Conservation (phyloP, 1,139 yeast species). For the Lodderomyces parapsilosis region DNA sequence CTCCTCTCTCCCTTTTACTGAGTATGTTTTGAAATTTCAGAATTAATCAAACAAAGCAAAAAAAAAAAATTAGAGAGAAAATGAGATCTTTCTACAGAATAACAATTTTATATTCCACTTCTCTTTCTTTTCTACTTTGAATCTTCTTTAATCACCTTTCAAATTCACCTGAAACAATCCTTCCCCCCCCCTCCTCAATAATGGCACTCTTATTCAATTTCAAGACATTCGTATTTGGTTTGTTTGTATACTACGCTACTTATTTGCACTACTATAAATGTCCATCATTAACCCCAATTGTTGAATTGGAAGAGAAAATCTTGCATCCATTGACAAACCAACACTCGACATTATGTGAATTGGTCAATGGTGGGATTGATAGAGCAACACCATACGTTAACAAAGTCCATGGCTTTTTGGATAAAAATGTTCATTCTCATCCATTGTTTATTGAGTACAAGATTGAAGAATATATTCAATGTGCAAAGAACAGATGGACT, state of each 20-base stretch:
- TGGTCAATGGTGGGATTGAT: slow-evolving; percentile 29
- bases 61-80: background rate
- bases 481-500: slow-evolving; percentile 18
- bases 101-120: no score
- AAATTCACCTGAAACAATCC: background rate
- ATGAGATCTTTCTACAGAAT: no score
- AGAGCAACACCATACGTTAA: slow-evolving; percentile 33
- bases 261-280: slow-evolving; percentile 46
- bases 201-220: slow-evolving; percentile 3
- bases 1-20: no score
- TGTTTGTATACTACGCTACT: slow-evolving; percentile 33
- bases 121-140: background rate
- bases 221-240: slow-evolving; percentile 7
- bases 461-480: slow-evolving; percentile 28
- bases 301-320: slow-evolving; percentile 27
- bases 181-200: no score
- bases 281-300: slow-evolving; percentile 31
- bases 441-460: slow-evolving; percentile 34
- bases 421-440: slow-evolving; percentile 37
- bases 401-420: slow-evolving; percentile 30
- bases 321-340: slow-evolving; percentile 42
- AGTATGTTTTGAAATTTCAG: background rate
- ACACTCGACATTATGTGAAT: slow-evolving; percentile 31
- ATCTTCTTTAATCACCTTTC: background rate
- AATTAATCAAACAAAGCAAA: no score